Evolutionary conservation across 129 eudicot genomes (phyloP).

Genomic region (Daucus carota): DH1_v3.0 NC_030387.2:12097501-12098000

Average conservation of each 20-base stretch:
- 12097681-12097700: neutral
- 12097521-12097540: no score
- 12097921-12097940: neutral
- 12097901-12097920: neutral
- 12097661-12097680: neutral
- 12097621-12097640: neutral
- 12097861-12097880: constrained; percentile 65
- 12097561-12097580: neutral
- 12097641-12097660: neutral
- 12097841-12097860: constrained; percentile 78
- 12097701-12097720: neutral
- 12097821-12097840: constrained; percentile 44
- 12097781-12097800: constrained; percentile 33
- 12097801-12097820: constrained; percentile 60
- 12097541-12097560: no score
- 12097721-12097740: neutral
- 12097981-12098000: neutral
- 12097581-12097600: no score
- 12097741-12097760: neutral
- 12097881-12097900: constrained; percentile 90
- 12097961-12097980: neutral
- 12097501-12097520: no score
- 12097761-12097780: constrained; percentile 24
- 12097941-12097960: neutral
- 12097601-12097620: neutral